Base-by-base conservation (phyloP, 2,329 filamentous ascomycete genomes). In the Niveomyces coronatus region DNA sequence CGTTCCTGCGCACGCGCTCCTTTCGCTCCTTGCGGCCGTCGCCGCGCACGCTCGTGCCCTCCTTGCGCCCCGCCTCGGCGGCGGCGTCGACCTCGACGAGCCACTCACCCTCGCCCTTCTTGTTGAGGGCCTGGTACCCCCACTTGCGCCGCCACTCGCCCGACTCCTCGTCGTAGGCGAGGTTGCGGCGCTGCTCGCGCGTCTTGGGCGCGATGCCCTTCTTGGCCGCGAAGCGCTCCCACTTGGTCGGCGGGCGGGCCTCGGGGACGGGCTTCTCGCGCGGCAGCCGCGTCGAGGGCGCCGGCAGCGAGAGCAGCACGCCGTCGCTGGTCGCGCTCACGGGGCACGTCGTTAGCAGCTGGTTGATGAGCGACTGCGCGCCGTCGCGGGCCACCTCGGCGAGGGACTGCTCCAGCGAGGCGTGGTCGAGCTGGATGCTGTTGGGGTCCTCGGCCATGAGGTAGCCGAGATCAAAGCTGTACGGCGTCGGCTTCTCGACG, bases 211-310 rank as follows among this genome's bases (percentile, higher is more conserved):
- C 85, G 65, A 98, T 96, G 40, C 91, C 91, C 73, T 95, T 94
- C 76, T 94, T 94, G 61, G 79, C 82, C 31, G 91, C 91, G 66
- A 98, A 98, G 54, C 82, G 77, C 68, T 94, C 82, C 91, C 91
- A 98, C 61, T 87, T 94, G 42, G 89, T 96, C 49, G 82, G 82
- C 41, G 80, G 69, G 65, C 88, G 91, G 49, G 79, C 74, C 40
- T 77, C 72, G 1, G 91, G 91, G 8, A 96, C 69, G 9, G 86
- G 85, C 64, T 98, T 96, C 66, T 95, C 88, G 50, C 91, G 82
- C 17, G 91, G 91, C 4, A 96, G 70, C 1, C 69, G 61, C 2
- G 82, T 93, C 15, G 73, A 65, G 0, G 77, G 68, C 0, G 72
- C 60, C 0, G 91, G 91, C 0, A 98, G 79, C 13, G 74, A 70